A percentile compares a stretch with the other conserved stretches of the same genome.
phyloP scores from a whole-genome alignment of 768 basidiomycete species.

The Boletellus emodensis region DNA sequence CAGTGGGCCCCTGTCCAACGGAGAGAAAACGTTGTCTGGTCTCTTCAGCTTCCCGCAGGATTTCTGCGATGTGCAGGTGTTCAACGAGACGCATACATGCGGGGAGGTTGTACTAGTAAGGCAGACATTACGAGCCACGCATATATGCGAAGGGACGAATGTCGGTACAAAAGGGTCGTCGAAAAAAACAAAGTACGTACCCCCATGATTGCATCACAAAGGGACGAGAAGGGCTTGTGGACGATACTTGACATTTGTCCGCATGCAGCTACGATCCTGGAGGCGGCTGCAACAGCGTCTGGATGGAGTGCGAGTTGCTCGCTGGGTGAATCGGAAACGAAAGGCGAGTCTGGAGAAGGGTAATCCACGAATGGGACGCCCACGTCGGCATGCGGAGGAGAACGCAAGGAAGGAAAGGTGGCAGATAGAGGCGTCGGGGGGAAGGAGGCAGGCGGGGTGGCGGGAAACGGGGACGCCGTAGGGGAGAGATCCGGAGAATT shows the following conservation, averaged over 20 bases:
- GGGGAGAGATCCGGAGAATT: constrained; percentile 35
- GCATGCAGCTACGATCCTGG: constrained; percentile 63
- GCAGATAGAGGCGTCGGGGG: constrained; percentile 30
- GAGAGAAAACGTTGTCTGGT: constrained; percentile 41
- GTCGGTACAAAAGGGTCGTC: constrained; percentile 3
- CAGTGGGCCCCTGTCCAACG: constrained; percentile 14
- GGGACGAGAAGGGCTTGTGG: constrained; percentile 63
- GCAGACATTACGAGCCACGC: background rate
- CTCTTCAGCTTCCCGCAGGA: constrained; percentile 61
- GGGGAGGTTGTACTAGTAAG: constrained; percentile 62
- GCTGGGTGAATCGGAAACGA: constrained; percentile 40
- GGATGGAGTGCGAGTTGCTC: constrained; percentile 61
- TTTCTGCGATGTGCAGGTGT: constrained; percentile 65
- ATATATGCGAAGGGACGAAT: constrained; percentile 9
- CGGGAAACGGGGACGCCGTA: constrained; percentile 16
- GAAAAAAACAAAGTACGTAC: constrained; percentile 37
- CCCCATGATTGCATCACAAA: constrained; percentile 70
- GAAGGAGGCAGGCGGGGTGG: constrained; percentile 25
- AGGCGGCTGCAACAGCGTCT: constrained; percentile 54
- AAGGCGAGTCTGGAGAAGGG: constrained; percentile 51
- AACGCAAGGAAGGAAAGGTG: constrained; percentile 15
- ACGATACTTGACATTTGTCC: constrained; percentile 64
- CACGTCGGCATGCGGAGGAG: constrained; percentile 3
- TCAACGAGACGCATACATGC: constrained; percentile 72
- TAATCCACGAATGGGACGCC: constrained; percentile 38